A percentile compares a stretch with the other conserved stretches of the same genome.
These are phyloP conservation scores for Austroboletus rostrupii DNA, from an alignment of 1,284 basidiomycete genomes.

Conservation along the genomic window DNA sequence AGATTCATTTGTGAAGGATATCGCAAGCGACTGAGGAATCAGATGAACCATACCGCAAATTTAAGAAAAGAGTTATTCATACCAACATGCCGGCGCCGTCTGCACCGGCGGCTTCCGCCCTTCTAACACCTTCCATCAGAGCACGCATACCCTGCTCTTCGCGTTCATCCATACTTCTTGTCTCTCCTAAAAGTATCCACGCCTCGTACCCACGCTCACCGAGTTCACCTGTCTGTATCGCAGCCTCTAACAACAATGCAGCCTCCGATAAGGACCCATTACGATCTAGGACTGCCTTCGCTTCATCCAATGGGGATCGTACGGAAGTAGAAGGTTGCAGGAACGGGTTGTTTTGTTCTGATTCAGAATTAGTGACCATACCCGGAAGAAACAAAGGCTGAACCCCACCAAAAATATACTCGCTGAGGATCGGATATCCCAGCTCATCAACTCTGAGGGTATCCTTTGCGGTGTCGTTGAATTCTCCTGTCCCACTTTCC, in stretches of 20 bases:
- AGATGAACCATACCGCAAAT: constrained; percentile 1
- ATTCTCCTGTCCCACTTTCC: constrained; percentile 47
- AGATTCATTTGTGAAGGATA: constrained; percentile 96
- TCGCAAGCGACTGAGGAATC: constrained; percentile 78
- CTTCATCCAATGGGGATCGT: constrained; percentile 61
- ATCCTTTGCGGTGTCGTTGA: constrained; percentile 35
- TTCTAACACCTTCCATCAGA: constrained; percentile 62
- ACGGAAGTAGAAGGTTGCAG: constrained; percentile 46
- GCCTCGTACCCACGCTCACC: constrained; percentile 83
- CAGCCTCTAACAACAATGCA: constrained; percentile 81
- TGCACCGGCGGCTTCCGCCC: constrained; percentile 58
- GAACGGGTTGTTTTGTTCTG: constrained; percentile 71
- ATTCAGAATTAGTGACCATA: constrained; percentile 8
- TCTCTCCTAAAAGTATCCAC: constrained; percentile 93
- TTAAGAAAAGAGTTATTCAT: constrained; percentile 27
- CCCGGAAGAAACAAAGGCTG: neutral
- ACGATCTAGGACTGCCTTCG: constrained; percentile 69
- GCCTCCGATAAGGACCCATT: constrained; percentile 86
- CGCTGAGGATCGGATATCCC: constrained; percentile 66
- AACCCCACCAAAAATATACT: constrained; percentile 72
- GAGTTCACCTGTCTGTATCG: constrained; percentile 74
- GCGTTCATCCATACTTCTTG: constrained; percentile 94
- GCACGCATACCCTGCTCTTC: constrained; percentile 79
- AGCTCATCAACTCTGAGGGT: constrained; percentile 59
- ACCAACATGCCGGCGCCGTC: constrained; percentile 81